A percentile compares a stretch with the other conserved stretches of the same genome.
phyloP scores from a whole-genome alignment of 495 filamentous ascomycete genomes.

The Daldinia loculata region DNA sequence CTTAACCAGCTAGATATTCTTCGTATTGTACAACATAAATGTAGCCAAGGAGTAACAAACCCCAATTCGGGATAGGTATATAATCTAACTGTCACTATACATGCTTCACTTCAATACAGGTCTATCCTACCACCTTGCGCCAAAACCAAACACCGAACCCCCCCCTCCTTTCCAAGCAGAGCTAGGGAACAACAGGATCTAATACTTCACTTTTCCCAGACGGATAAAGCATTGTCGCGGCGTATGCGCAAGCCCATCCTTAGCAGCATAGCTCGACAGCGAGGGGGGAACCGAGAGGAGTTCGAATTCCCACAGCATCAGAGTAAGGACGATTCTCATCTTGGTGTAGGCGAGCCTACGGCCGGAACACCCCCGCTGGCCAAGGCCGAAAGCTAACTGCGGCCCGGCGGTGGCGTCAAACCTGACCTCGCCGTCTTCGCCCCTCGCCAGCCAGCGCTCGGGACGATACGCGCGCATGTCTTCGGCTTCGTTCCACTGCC shows the following conservation, averaged over 20 bases:
- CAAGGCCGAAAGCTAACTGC: slow-evolving; percentile 44
- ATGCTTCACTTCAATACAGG: background rate
- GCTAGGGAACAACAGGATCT: background rate
- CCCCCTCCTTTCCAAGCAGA: background rate
- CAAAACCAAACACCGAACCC: background rate
- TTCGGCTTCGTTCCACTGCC: background rate
- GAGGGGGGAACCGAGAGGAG: background rate
- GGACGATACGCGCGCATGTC: slow-evolving; percentile 45
- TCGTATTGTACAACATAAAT: background rate
- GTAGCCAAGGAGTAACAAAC: background rate
- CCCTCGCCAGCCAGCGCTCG: slow-evolving; percentile 45
- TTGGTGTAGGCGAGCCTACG: slow-evolving; percentile 48
- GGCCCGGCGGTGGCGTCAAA: slow-evolving; percentile 49
- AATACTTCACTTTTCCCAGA: background rate
- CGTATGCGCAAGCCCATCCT: slow-evolving; percentile 3
- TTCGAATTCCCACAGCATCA: slow-evolving; percentile 53
- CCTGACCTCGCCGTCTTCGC: slow-evolving; percentile 17
- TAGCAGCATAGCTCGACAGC: slow-evolving; percentile 1
- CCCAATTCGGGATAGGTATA: background rate
- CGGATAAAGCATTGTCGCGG: slow-evolving; percentile 6
- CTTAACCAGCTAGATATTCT: no score
- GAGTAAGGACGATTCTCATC: slow-evolving; percentile 42
- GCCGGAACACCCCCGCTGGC: slow-evolving; percentile 50
- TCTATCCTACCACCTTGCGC: background rate
- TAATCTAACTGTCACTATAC: background rate